phyloP scores from a whole-genome alignment of 1,284 basidiomycete genomes.

The Tylopilus sp. region DNA sequence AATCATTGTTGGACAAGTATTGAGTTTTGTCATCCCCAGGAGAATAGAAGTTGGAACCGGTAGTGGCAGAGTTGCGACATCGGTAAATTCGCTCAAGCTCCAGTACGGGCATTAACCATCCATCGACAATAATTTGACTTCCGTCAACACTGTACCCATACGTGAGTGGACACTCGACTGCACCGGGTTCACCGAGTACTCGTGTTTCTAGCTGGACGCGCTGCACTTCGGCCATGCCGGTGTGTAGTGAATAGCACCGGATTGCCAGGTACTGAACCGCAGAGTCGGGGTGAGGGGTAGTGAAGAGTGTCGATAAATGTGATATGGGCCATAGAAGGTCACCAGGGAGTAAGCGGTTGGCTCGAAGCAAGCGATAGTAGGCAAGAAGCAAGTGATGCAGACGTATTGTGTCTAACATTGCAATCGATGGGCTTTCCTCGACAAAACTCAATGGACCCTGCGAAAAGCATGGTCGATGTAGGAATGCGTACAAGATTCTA shows the following conservation, averaged over 20 bases:
- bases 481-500: slow-evolving; percentile 60
- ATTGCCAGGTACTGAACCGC: slow-evolving; percentile 76
- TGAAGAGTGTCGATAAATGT: slow-evolving; percentile 64
- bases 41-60: slow-evolving; percentile 53
- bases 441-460: slow-evolving; percentile 65
- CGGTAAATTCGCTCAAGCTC: slow-evolving; percentile 68
- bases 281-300: slow-evolving; percentile 62
- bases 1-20: slow-evolving; percentile 52
- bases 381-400: slow-evolving; percentile 76
- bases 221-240: slow-evolving; percentile 77
- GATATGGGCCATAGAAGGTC: slow-evolving; percentile 70
- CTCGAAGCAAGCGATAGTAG: slow-evolving; percentile 79
- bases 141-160: slow-evolving; percentile 58
- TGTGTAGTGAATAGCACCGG: slow-evolving; percentile 75
- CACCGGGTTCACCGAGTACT: slow-evolving; percentile 63
- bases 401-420: slow-evolving; percentile 49
- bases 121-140: slow-evolving; percentile 59
- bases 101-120: slow-evolving; percentile 77
- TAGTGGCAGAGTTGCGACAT: slow-evolving; percentile 57
- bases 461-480: slow-evolving; percentile 53
- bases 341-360: slow-evolving; percentile 70
- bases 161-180: slow-evolving; percentile 63
- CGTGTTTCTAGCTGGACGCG: slow-evolving; percentile 68
- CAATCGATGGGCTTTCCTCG: slow-evolving; percentile 38
- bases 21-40: slow-evolving; percentile 44